Conservation (phyloP, 1,284 basidiomycete genomes). For the Trichosporon ovoides region DNA sequence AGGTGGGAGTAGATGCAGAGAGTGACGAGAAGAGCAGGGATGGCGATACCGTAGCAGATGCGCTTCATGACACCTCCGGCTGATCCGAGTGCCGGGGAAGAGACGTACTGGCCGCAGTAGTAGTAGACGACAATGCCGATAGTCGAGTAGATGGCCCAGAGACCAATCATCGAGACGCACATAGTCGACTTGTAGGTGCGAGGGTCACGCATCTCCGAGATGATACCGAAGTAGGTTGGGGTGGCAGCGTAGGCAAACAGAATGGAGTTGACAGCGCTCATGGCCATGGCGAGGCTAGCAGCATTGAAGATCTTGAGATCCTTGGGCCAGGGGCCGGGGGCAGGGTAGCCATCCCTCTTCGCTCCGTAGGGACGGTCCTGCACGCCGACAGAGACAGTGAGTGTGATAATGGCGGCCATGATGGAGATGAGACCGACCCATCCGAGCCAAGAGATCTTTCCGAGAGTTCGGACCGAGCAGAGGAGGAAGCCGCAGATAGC, state of each 20-base stretch:
- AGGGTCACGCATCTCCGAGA: constrained; percentile 36
- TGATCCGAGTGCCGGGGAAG: constrained; percentile 44
- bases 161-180: constrained; percentile 28
- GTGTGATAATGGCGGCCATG: constrained; percentile 40
- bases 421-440: constrained; percentile 39
- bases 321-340: constrained; percentile 28
- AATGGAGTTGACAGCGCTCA: constrained; percentile 40
- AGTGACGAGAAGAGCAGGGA: constrained; percentile 38
- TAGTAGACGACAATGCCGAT: constrained; percentile 29
- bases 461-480: constrained; percentile 41
- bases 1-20: constrained; percentile 27
- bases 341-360: constrained; percentile 18
- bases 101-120: constrained; percentile 44
- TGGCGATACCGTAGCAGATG: constrained; percentile 46
- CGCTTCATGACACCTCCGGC: constrained; percentile 46
- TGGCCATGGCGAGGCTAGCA: constrained; percentile 35
- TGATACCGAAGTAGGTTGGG: constrained; percentile 22
- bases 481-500: constrained; percentile 30
- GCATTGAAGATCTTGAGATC: constrained; percentile 22
- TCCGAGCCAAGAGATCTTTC: constrained; percentile 43
- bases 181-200: constrained; percentile 29
- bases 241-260: constrained; percentile 42
- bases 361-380: constrained; percentile 39
- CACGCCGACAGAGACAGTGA: constrained; percentile 46
- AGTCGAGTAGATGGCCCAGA: constrained; percentile 36